Conservation (phyloP, 192 early-diverging fungal genomes). For the Linnemannia elongata region DNA sequence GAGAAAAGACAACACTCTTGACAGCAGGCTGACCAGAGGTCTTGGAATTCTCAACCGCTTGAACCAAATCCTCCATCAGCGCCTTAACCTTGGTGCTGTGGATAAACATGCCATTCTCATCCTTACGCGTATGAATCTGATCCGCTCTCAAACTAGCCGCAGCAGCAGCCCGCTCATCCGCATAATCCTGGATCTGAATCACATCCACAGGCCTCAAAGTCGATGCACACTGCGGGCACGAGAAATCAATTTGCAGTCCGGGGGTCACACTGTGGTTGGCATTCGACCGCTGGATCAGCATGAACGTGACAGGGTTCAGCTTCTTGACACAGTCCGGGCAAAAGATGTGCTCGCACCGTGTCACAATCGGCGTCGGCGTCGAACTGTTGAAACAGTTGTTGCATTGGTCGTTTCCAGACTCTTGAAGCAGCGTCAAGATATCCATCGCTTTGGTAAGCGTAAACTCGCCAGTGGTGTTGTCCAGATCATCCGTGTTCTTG, state of each 20-base stretch:
- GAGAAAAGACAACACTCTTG: conserved; percentile 95
- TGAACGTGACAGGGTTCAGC: conserved; percentile 35
- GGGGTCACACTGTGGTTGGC: conserved; percentile 35
- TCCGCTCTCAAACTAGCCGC: conserved; percentile 1
- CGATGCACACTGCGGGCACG: conserved; percentile 62
- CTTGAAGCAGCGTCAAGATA: conserved; percentile 43
- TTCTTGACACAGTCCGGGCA: conserved; percentile 59
- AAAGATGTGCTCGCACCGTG: conserved; percentile 57
- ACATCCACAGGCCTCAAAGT: conserved; percentile 54
- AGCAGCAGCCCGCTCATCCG: conserved; percentile 35
- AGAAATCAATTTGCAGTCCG: conserved; percentile 34
- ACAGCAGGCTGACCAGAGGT: conserved; percentile 10
- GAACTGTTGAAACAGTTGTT: conserved; percentile 43
- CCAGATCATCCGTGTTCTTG: conserved; percentile 43
- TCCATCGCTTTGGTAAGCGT: conserved; percentile 37
- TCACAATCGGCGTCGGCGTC: conserved; percentile 35
- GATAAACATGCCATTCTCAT: conserved; percentile 46
- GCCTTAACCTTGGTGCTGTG: conserved; percentile 68
- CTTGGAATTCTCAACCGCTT: conserved; percentile 24
- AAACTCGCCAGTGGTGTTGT: conserved; percentile 24
- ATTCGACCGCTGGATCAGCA: conserved; percentile 35
- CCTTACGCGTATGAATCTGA: conserved; percentile 22
- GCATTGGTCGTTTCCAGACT: conserved; percentile 57
- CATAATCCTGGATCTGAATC: conserved; percentile 64
- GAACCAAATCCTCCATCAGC: conserved; percentile 59